A percentile compares a stretch with the other conserved stretches of the same genome.
phyloP scores from a whole-genome alignment of 129 eudicot genomes.

The Chrysanthemum seticuspe region DNA sequence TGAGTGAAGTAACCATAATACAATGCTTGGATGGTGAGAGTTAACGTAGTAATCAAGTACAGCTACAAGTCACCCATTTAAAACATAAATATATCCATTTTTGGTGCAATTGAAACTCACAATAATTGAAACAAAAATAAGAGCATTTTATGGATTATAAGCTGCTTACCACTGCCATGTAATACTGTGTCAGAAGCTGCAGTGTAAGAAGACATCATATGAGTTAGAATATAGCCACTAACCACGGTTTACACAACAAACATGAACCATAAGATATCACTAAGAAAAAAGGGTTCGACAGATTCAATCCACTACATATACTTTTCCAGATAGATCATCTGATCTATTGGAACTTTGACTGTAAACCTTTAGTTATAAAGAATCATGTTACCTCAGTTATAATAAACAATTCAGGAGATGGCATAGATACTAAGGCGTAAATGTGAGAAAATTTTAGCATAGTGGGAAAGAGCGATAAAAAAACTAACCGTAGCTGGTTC shows the following conservation, averaged over 20 bases:
- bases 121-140: background rate
- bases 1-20: too few species aligned
- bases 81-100: background rate
- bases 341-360: background rate
- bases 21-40: too few species aligned
- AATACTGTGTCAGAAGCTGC: constrained; percentile 85
- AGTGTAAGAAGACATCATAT: constrained; percentile 24
- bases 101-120: background rate
- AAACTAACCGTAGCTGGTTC: constrained; percentile 88
- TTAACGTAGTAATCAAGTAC: constrained; percentile 62
- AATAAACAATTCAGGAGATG: constrained; percentile 1
- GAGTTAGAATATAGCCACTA: constrained; percentile 12
- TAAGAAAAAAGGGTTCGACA: background rate
- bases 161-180: constrained; percentile 65
- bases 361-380: background rate
- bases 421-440: background rate
- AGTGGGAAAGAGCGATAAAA: background rate
- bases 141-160: background rate
- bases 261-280: background rate
- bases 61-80: constrained; percentile 40
- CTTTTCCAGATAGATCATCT: background rate
- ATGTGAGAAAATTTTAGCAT: constrained; percentile 5
- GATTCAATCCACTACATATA: background rate
- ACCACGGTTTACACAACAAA: background rate
- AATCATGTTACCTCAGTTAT: background rate